Conservation (phyloP, 2,329 filamentous ascomycete genomes). For the Paecilomyces niveus region DNA sequence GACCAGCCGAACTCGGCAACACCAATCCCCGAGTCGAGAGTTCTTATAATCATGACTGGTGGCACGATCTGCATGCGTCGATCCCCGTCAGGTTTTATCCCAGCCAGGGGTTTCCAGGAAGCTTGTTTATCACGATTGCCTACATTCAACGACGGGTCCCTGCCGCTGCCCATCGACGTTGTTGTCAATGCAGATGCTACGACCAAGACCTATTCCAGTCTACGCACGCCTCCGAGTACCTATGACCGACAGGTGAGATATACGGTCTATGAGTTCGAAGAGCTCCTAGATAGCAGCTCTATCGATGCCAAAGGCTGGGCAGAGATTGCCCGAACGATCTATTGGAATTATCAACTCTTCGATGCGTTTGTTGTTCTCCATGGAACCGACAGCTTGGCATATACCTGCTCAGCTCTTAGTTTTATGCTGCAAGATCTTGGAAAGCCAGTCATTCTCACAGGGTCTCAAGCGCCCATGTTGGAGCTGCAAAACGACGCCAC, state of each 20-base stretch:
- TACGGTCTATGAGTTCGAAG: constrained; percentile 74
- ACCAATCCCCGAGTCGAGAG: constrained; percentile 60
- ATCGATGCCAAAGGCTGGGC: constrained; percentile 84
- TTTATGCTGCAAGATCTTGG: constrained; percentile 90
- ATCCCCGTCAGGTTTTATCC: constrained; percentile 71
- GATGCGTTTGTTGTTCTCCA: constrained; percentile 89
- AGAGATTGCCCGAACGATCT: constrained; percentile 70
- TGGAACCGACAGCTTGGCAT: constrained; percentile 82
- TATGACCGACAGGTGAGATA: constrained; percentile 79
- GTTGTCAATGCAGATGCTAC: constrained; percentile 44
- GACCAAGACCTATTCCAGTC: constrained; percentile 53
- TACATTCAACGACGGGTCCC: constrained; percentile 74
- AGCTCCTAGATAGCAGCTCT: constrained; percentile 80
- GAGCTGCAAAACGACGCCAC: constrained; percentile 85
- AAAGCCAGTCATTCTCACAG: constrained; percentile 84
- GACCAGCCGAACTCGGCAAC: neutral
- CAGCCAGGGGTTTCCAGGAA: constrained; percentile 72
- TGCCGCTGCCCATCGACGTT: constrained; percentile 49
- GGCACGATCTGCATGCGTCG: constrained; percentile 80
- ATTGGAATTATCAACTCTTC: constrained; percentile 78
- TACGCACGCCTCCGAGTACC: constrained; percentile 72
- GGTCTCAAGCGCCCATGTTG: constrained; percentile 78
- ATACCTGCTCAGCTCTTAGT: constrained; percentile 81
- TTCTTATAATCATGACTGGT: constrained; percentile 86
- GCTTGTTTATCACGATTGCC: constrained; percentile 74